These are phyloP conservation scores for Beauveria sp. DNA, from an alignment of 2,329 filamentous ascomycete species.

Conservation along the genomic window DNA sequence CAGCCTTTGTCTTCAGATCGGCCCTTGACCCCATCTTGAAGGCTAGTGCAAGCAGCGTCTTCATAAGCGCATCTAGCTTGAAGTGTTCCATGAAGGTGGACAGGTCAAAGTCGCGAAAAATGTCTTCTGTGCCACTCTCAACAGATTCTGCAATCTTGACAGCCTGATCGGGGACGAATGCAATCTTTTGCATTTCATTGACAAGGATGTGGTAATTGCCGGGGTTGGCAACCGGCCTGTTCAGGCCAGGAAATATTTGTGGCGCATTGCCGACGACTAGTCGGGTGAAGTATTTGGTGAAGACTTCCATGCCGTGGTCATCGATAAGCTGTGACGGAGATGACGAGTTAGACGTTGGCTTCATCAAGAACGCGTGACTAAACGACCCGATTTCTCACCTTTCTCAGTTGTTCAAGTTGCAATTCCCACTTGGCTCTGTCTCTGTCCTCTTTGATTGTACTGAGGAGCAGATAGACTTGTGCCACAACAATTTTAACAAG, in stretches of 20 bases:
- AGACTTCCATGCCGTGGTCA: constrained; percentile 99
- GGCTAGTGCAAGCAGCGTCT: constrained; percentile 78
- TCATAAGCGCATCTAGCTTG: constrained; percentile 80
- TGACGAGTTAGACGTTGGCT: neutral
- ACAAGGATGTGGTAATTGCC: constrained; percentile 79
- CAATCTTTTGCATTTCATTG: constrained; percentile 79
- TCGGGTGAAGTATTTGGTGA: constrained; percentile 89
- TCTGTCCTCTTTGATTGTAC: constrained; percentile 91
- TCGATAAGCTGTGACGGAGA: constrained; percentile 66
- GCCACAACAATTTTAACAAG: constrained; percentile 91
- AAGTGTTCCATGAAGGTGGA: constrained; percentile 94
- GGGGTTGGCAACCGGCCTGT: constrained; percentile 63
- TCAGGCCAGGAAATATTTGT: constrained; percentile 79
- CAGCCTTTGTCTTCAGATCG: constrained; percentile 85
- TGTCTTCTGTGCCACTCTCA: constrained; percentile 81
- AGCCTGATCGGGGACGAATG: constrained; percentile 72
- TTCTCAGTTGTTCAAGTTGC: constrained; percentile 84
- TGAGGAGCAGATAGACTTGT: constrained; percentile 89
- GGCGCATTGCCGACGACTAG: constrained; percentile 84
- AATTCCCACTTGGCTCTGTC: constrained; percentile 85
- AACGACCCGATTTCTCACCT: constrained; percentile 48
- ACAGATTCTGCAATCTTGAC: constrained; percentile 89
- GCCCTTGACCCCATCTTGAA: constrained; percentile 76
- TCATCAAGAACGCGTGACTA: constrained; percentile 10
- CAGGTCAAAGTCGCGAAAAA: constrained; percentile 95